These are phyloP conservation scores for Conticribra weissflogii DNA, from an alignment of 108 stramenopile species.

Conservation along the genomic window DNA sequence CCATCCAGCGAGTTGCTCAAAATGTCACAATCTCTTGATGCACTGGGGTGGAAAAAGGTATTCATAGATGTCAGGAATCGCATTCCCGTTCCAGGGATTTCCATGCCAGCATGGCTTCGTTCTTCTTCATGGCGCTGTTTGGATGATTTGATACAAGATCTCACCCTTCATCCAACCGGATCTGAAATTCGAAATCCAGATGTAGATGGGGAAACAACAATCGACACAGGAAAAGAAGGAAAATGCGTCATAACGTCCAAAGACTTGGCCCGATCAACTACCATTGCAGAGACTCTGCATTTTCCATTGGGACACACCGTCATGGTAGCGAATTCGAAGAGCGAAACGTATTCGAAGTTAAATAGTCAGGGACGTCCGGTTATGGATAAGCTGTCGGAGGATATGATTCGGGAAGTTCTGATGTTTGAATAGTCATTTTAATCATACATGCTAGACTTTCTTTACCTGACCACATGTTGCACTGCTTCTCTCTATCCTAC, in stretches of 20 bases:
- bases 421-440: conserved; percentile 10
- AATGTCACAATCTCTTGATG: conserved; percentile 78
- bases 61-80: conserved; percentile 80
- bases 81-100: conserved; percentile 57
- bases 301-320: conserved; percentile 85
- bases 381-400: conserved; percentile 76
- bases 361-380: conserved; percentile 81
- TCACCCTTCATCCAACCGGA: background rate
- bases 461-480: too few relatives aligned
- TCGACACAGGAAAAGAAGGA: background rate
- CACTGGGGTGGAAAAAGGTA: conserved; percentile 88
- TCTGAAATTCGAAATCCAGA: background rate
- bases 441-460: too few relatives aligned
- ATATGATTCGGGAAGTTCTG: conserved; percentile 43
- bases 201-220: conserved; percentile 9
- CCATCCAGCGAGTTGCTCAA: conserved; percentile 36
- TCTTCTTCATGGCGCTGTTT: conserved; percentile 17
- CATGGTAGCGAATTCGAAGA: conserved; percentile 83
- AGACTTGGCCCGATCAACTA: conserved; percentile 58
- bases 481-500: too few relatives aligned
- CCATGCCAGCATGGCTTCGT: conserved; percentile 41
- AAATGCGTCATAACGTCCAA: conserved; percentile 36
- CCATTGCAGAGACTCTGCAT: conserved; percentile 52
- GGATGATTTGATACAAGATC: conserved; percentile 42
- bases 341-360: conserved; percentile 56